These are phyloP conservation scores for Capronia coronata DNA, from an alignment of 2,329 filamentous ascomycete genomes.

Conservation along the genomic window DNA sequence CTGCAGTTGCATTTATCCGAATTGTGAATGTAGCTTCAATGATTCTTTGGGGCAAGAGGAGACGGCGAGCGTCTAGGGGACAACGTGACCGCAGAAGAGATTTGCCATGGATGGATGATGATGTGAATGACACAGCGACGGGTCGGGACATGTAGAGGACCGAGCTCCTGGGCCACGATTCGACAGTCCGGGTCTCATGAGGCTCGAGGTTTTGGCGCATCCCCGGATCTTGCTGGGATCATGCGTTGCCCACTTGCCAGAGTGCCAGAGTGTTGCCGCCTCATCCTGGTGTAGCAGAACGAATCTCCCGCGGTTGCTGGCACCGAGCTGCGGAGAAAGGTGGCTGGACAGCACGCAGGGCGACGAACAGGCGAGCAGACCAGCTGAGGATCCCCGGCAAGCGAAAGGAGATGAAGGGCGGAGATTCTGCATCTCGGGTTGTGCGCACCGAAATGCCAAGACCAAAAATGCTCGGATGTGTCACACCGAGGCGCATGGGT, in stretches of 20 bases:
- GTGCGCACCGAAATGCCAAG: neutral
- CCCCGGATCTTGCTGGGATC: constrained; percentile 9
- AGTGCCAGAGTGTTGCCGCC: too few species aligned
- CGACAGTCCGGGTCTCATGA: neutral
- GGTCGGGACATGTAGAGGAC: constrained; percentile 7
- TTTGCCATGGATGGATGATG: neutral
- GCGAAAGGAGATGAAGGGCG: neutral
- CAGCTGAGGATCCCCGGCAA: neutral
- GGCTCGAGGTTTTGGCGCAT: neutral
- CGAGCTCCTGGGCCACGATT: constrained; percentile 1
- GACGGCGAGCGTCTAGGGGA: neutral
- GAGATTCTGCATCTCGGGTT: constrained; percentile 2
- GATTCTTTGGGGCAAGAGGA: neutral
- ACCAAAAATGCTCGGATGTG: neutral
- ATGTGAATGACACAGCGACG: neutral
- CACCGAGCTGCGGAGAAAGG: constrained; percentile 6
- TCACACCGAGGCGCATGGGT: neutral
- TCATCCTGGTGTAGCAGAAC: neutral
- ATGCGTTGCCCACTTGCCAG: too few species aligned
- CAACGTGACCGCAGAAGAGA: neutral
- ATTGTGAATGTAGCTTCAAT: neutral
- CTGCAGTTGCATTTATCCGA: neutral
- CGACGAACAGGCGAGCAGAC: neutral
- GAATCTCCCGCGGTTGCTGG: neutral
- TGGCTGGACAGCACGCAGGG: neutral